These are phyloP conservation scores for Venturia oleaginea DNA, from an alignment of 2,329 filamentous ascomycete genomes.

Conservation along the genomic window DNA sequence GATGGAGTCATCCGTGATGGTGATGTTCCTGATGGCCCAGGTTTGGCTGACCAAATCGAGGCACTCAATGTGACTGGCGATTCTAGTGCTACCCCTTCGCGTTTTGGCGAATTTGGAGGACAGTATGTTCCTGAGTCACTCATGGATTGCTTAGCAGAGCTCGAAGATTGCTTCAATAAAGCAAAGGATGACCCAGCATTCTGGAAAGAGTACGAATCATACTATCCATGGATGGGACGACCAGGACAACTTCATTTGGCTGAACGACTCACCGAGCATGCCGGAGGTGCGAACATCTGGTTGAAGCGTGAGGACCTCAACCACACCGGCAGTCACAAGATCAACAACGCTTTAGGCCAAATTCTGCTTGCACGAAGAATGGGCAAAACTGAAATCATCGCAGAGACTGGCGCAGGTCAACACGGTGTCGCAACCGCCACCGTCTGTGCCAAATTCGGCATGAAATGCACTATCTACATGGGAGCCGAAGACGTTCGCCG, in stretches of 20 bases:
- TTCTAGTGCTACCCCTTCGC: slow-evolving; percentile 58
- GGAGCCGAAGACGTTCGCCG: slow-evolving; percentile 93
- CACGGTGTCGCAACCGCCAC: slow-evolving; percentile 97
- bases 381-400: slow-evolving; percentile 95
- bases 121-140: slow-evolving; percentile 96
- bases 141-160: slow-evolving; percentile 89
- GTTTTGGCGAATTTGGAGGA: slow-evolving; percentile 92
- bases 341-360: slow-evolving; percentile 96
- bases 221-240: slow-evolving; percentile 95
- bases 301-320: slow-evolving; percentile 96
- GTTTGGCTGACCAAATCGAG: slow-evolving; percentile 74
- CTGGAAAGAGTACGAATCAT: slow-evolving; percentile 93
- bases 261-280: slow-evolving; percentile 76
- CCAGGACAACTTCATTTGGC: slow-evolving; percentile 87
- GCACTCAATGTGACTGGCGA: slow-evolving; percentile 59
- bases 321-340: slow-evolving; percentile 97
- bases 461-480: slow-evolving; percentile 98
- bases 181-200: slow-evolving; percentile 82
- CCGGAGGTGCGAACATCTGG: slow-evolving; percentile 92
- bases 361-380: slow-evolving; percentile 75
- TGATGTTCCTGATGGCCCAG: slow-evolving; percentile 47
- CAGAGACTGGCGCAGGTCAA: slow-evolving; percentile 93
- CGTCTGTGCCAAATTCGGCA: slow-evolving; percentile 94
- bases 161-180: slow-evolving; percentile 83
- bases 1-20: slow-evolving; percentile 57